These are phyloP conservation scores for Phytophthora lateralis DNA, from an alignment of 352 stramenopile genomes.

Conservation along the genomic window DNA sequence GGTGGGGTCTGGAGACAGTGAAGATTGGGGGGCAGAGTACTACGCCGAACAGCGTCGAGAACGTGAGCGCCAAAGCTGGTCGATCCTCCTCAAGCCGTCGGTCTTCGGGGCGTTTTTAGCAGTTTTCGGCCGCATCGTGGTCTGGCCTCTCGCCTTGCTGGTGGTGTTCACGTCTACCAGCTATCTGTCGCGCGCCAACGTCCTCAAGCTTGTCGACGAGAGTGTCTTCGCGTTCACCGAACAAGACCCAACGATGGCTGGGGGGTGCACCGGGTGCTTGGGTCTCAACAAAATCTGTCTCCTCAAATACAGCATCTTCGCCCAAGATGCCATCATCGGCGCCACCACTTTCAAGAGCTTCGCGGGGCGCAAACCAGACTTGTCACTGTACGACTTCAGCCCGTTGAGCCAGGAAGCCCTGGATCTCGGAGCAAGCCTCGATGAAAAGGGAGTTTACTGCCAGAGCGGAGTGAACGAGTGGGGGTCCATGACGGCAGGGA, in stretches of 20 bases:
- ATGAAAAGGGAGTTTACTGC: constrained; percentile 27
- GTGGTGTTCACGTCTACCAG: constrained; percentile 21
- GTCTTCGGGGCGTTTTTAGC: constrained; percentile 26
- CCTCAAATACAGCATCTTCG: constrained; percentile 35
- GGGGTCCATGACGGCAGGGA: constrained; percentile 24
- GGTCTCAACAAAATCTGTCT: constrained; percentile 26
- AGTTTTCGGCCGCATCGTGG: constrained; percentile 26
- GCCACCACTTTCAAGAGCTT: constrained; percentile 31
- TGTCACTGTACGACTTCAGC: constrained; percentile 34
- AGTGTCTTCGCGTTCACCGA: constrained; percentile 34
- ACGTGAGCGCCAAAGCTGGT: constrained; percentile 15
- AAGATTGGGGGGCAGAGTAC: constrained; percentile 25
- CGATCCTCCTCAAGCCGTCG: constrained; percentile 23
- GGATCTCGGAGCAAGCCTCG: constrained; percentile 15
- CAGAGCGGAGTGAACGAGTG: constrained; percentile 38
- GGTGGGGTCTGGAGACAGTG: constrained; percentile 4
- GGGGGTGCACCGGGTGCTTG: constrained; percentile 25
- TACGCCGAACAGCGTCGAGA: constrained; percentile 19
- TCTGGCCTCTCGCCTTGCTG: constrained; percentile 24
- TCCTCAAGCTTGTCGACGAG: constrained; percentile 30
- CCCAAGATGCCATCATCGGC: constrained; percentile 26
- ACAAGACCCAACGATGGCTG: constrained; percentile 31
- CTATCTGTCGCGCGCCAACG: constrained; percentile 19
- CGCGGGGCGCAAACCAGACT: constrained; percentile 21
- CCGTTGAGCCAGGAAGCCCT: constrained; percentile 16